Base-by-base conservation (phyloP, 257 asterid genomes). In the Nicotiana paniculata region DNA sequence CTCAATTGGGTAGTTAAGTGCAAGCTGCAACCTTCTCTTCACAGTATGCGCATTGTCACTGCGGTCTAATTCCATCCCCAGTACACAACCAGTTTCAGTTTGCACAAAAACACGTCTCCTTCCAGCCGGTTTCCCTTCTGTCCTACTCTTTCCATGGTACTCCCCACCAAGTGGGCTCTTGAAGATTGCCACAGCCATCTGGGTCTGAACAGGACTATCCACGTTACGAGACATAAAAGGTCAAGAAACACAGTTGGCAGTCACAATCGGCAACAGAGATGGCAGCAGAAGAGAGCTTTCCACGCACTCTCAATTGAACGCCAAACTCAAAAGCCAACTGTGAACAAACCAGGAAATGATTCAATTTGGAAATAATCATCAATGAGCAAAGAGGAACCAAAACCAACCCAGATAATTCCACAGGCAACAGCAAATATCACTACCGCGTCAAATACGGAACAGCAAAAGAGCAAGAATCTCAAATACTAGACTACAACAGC, bases 1-100 rank as follows among this genome's bases (percentile, higher is more conserved):
- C 81, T 96, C 99, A 62, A 86, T 87, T 3, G 99, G 93, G 82
- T 92, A 86, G 88, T 96, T 90, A 11, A 94, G 91, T 24, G 95
- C 98, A 82, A 96, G 70, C 88, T 93, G 99, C 90, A 94, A 64
- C 83, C 97, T 93, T 83, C 91, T 89, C 88, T 96, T 96, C 82
- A 96, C 97, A n/a, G 98, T 96, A 79, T 96, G 97, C 0, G 90
- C 99, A 79, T 90, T 96, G 89, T 96, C 99, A 24, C 82, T 90
- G 84, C 98, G 85, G 83, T 96, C 94, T 89, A 94, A 85, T 82
- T 96, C 99, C 98, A 96, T 91, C 11, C 99, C 99, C 84, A 94
- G 86, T 32, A 93, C 99, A 75, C 96, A 91, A 24, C 99, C 99
- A 0, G 95, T 86, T 79, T 94, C 99, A 0, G 97, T 96, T 84